Conservation (phyloP, 352 stramenopile species). For the Phytophthora foliorum region DNA sequence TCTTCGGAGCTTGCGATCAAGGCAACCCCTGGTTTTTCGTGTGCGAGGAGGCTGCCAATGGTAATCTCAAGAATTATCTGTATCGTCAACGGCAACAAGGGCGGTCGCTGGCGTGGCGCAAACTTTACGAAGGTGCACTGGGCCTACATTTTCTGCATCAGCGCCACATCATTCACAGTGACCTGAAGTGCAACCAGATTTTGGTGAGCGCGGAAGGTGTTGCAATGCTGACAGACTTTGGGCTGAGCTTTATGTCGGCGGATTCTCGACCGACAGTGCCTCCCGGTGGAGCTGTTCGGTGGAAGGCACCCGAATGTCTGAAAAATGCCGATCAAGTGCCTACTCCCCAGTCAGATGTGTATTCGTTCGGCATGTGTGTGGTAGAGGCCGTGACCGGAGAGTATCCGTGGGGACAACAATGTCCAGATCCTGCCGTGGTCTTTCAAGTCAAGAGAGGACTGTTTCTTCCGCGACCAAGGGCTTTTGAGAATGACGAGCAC, state of each 20-base stretch:
- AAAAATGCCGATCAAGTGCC: not conserved
- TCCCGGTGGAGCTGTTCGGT: conserved; percentile 16
- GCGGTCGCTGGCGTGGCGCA: conserved; percentile 25
- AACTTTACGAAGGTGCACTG: conserved; percentile 37
- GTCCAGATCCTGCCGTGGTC: conserved; percentile 12
- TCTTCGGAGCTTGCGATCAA: conserved; percentile 35
- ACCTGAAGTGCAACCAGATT: conserved; percentile 41
- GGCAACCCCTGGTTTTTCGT: conserved; percentile 25
- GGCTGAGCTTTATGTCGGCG: conserved; percentile 30
- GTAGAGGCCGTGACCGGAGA: conserved; percentile 21
- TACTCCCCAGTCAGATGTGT: conserved; percentile 20
- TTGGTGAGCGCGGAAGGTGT: conserved; percentile 33
- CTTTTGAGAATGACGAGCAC: conserved; percentile 15
- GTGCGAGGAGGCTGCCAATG: conserved; percentile 25
- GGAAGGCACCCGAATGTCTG: conserved; percentile 29
- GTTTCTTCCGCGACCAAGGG: conserved; percentile 7
- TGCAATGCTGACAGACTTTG: conserved; percentile 43
- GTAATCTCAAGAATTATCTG: conserved; percentile 26
- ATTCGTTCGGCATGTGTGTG: conserved; percentile 32
- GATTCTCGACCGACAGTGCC: conserved; percentile 12
- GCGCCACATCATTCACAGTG: conserved; percentile 31
- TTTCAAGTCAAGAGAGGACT: conserved; percentile 23
- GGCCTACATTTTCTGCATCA: conserved; percentile 33
- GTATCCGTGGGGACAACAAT: conserved; percentile 2
- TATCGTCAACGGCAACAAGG: conserved; percentile 11